These are phyloP conservation scores for Teunomyces stri DNA, from an alignment of 805 yeast genomes.

Conservation along the genomic window DNA sequence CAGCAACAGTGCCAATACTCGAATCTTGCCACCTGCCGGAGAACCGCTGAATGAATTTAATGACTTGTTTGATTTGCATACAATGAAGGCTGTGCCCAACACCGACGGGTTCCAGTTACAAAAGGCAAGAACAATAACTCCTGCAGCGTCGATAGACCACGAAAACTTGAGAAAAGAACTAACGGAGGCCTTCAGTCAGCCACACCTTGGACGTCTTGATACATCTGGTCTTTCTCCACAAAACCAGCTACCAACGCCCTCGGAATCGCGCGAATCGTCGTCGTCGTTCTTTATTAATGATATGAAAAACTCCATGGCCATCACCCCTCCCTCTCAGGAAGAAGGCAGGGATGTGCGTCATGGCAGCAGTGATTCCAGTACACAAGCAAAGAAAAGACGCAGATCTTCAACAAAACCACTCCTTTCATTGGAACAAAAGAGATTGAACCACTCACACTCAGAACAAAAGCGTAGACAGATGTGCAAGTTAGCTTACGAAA, in stretches of 20 bases:
- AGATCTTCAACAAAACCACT: conserved; percentile 34
- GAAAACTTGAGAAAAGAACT: conserved; percentile 23
- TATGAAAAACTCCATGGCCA: conserved; percentile 6
- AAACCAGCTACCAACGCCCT: conserved; percentile 33
- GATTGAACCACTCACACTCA: conserved; percentile 40
- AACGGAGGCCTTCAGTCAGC: conserved; percentile 32
- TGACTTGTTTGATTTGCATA: conserved; percentile 28
- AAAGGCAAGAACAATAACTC: conserved; percentile 1
- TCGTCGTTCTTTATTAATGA: conserved; percentile 3
- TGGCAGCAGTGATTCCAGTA: background rate
- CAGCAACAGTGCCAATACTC: too few species aligned
- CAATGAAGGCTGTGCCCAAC: conserved; percentile 22
- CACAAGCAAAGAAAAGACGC: conserved; percentile 19
- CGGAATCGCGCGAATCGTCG: conserved; percentile 27
- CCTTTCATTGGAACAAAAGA: conserved; percentile 37
- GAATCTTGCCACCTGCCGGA: background rate
- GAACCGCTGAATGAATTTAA: conserved; percentile 9
- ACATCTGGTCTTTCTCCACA: conserved; percentile 2
- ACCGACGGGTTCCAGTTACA: conserved; percentile 4
- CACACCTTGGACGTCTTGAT: conserved; percentile 16
- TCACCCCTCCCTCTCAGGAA: conserved; percentile 8
- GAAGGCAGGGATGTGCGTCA: background rate
- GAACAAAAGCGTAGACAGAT: conserved; percentile 45
- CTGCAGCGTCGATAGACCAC: conserved; percentile 6
- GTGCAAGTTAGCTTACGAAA: conserved; percentile 44